Percentiles rank a stretch among this genome's conserved stretches.
Conservation (phyloP, 1,284 basidiomycete genomes). For the Termitomyces sp. region DNA sequence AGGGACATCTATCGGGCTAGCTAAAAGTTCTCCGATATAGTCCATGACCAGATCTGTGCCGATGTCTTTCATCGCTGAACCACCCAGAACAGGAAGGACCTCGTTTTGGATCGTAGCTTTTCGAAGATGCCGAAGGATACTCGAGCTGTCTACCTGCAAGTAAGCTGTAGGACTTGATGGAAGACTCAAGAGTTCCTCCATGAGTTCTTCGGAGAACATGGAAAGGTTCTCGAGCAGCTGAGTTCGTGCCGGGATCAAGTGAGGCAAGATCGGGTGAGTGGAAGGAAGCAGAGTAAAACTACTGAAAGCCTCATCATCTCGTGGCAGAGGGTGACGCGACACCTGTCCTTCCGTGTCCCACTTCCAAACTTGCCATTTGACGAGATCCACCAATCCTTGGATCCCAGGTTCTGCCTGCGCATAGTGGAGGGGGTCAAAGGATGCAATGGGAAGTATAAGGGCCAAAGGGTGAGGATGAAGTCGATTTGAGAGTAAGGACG, state of each 20-base stretch:
- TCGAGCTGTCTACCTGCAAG: conserved; percentile 44
- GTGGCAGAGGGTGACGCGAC: conserved; percentile 49
- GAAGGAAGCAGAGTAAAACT: conserved; percentile 42
- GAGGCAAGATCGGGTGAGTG: conserved; percentile 60
- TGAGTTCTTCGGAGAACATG: conserved; percentile 74
- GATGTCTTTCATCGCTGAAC: conserved; percentile 76
- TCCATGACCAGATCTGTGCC: conserved; percentile 81
- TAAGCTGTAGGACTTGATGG: conserved; percentile 60
- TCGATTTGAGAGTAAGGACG: conserved; percentile 66
- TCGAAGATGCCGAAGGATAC: conserved; percentile 63
- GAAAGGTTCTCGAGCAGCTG: conserved; percentile 73
- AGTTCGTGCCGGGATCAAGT: conserved; percentile 63
- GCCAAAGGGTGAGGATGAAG: conserved; percentile 72
- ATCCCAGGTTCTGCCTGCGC: conserved; percentile 68
- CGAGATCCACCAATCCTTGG: conserved; percentile 72
- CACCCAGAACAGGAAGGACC: conserved; percentile 78
- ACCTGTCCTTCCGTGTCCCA: conserved; percentile 50
- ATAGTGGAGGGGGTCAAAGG: conserved; percentile 64
- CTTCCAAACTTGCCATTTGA: conserved; percentile 77
- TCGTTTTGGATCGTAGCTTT: conserved; percentile 61
- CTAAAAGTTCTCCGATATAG: conserved; percentile 76
- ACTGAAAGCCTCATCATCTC: conserved; percentile 38
- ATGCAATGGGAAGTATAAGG: conserved; percentile 75
- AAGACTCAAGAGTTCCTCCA: conserved; percentile 63
- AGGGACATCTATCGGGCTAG: conserved; percentile 67